Evolutionary conservation across 2,329 filamentous ascomycete species (phyloP).

Genomic region (Herpotrichia juniperi): DNA sequence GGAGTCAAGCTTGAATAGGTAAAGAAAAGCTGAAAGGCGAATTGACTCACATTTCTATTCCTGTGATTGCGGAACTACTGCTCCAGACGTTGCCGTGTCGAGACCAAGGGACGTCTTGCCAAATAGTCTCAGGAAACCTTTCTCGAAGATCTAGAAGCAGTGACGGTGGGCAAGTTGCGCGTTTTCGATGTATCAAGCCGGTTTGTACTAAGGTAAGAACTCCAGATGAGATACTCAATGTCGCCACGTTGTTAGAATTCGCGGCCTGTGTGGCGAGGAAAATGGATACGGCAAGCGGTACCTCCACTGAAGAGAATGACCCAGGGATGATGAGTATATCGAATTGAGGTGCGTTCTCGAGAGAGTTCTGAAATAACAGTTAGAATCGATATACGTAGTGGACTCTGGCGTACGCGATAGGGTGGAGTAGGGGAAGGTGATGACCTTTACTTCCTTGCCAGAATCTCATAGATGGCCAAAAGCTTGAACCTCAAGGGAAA

Average conservation of each 20-base stretch:
- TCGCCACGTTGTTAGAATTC: constrained; percentile 27
- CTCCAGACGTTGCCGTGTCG: constrained; percentile 41
- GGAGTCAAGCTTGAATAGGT: background rate
- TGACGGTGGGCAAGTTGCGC: constrained; percentile 32
- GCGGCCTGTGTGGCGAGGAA: constrained; percentile 37
- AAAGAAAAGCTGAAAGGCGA: background rate
- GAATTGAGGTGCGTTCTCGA: constrained; percentile 41
- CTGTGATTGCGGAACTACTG: constrained; percentile 36
- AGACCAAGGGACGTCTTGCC: constrained; percentile 36
- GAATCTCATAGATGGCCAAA: constrained; percentile 38
- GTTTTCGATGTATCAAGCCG: constrained; percentile 30
- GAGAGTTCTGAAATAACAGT: constrained; percentile 36
- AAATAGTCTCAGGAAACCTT: constrained; percentile 34
- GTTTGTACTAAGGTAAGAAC: constrained; percentile 35
- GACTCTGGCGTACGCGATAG: constrained; percentile 1
- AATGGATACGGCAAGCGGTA: constrained; percentile 26
- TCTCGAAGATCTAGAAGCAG: constrained; percentile 32
- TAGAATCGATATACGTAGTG: constrained; percentile 15
- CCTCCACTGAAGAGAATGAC: constrained; percentile 27
- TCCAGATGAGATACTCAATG: constrained; percentile 41
- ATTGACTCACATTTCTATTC: constrained; percentile 33
- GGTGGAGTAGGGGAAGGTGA: constrained; percentile 27
- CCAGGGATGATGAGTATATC: constrained; percentile 44
- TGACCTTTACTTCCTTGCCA: constrained; percentile 47
- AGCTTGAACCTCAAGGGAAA: constrained; percentile 38